Conservation (phyloP, 129 eudicot genomes). For the Dittrichia graveolens region DNA sequence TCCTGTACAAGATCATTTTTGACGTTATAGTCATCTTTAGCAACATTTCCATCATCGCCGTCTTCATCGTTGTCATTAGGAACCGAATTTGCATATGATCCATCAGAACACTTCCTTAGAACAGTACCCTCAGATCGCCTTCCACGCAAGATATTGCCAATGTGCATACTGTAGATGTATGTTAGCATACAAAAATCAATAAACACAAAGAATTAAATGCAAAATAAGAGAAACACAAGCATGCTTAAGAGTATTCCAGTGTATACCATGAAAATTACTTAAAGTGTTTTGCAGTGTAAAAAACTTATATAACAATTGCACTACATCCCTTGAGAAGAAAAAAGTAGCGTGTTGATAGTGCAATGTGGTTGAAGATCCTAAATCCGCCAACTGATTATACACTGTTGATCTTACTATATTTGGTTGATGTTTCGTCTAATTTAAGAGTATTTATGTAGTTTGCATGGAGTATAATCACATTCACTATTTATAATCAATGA, state of each 20-base stretch:
- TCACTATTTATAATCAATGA: background rate
- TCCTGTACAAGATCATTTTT: constrained; percentile 31
- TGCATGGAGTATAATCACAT: background rate
- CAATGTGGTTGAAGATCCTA: background rate
- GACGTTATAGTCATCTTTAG: constrained; percentile 10
- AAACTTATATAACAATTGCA: no score
- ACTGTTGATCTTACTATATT: background rate
- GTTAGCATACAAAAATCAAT: background rate
- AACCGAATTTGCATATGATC: constrained; percentile 42
- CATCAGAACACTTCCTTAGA: constrained; percentile 47
- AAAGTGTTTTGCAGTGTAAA: no score
- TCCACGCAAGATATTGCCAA: constrained; percentile 47
- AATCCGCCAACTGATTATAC: background rate
- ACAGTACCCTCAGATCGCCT: constrained; percentile 43
- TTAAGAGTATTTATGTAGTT: background rate
- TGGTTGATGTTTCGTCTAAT: background rate
- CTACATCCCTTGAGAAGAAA: background rate
- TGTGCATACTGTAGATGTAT: constrained; percentile 51
- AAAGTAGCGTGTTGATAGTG: background rate
- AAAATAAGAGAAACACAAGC: background rate
- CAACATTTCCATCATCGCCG: constrained; percentile 38
- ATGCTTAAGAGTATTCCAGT: constrained; percentile 1
- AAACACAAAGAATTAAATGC: constrained; percentile 5
- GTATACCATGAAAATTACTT: background rate
- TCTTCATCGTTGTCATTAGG: constrained; percentile 46